Evolutionary conservation across 2,329 filamentous ascomycete species (phyloP).

Genomic region (Coniella vitis): DNA sequence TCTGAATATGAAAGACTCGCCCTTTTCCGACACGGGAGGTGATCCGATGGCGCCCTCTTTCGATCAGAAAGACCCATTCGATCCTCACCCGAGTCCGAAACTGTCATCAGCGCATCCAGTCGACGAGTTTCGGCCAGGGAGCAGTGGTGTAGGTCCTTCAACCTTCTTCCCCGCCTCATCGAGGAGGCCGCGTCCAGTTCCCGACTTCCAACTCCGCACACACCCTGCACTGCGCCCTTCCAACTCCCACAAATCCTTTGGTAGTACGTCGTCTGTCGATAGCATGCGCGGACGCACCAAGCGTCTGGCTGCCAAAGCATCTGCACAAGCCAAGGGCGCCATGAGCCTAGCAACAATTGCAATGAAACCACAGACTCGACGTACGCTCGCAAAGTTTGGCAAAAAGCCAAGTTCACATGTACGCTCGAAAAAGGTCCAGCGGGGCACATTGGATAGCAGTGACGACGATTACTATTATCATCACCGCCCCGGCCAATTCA

Average conservation of each 20-base stretch:
- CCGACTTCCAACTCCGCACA: neutral
- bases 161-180: neutral
- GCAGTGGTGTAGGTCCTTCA: neutral
- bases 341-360: constrained; percentile 11
- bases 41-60: neutral
- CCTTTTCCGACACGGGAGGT: neutral
- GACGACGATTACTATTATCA: neutral
- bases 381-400: constrained; percentile 6
- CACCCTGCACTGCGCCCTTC: constrained; percentile 10
- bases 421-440: constrained; percentile 2
- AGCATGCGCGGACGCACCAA: constrained; percentile 7
- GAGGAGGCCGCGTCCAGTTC: neutral
- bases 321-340: constrained; percentile 10
- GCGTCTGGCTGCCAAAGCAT: constrained; percentile 10
- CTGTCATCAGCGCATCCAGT: neutral
- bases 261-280: constrained; percentile 10
- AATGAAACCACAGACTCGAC: constrained; percentile 5
- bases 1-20: neutral
- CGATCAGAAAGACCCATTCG: neutral
- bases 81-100: neutral
- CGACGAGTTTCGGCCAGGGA: neutral
- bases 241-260: constrained; percentile 11
- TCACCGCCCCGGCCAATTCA: too few species aligned
- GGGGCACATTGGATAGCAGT: constrained; percentile 7
- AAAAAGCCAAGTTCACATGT: constrained; percentile 9